Base-by-base conservation (phyloP, 2,329 filamentous ascomycete species). In the Microsporum ferrugineum region DNA sequence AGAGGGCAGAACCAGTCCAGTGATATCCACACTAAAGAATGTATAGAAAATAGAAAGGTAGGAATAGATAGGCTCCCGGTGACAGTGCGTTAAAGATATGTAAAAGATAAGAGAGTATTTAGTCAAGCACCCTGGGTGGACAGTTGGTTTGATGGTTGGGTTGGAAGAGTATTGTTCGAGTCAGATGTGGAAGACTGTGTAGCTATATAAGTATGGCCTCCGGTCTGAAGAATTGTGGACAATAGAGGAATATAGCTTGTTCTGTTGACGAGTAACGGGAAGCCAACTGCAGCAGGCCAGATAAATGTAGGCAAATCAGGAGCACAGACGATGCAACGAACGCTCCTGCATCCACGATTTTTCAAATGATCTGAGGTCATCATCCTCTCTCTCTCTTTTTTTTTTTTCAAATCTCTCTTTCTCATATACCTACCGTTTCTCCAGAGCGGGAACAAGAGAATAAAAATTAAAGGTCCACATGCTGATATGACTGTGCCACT, bases 381-480 rank as follows among this genome's bases (percentile, higher is more conserved):
- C 27, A 31, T 53, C 10, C 29, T n/a, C 12, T 53, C 7, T 31
- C 17, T 49, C 17, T 51, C 5, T 49, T 49, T 39, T 39, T 39
- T 43, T 14, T 53, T 53, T 53, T 53, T 53, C 49, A 53, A 33
- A 33, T 53, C 14, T 53, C 31, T 53, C 27, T 33, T 34, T 53
- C 31, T 53, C 49, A 53, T 53, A 33, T 34, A 53, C 49, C 29
- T 53, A 53, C 49, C 33, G 49, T 29, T 53, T 53, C 49, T 53
- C 49, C 49, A 47, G 43, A 47, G 43, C 43, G 49, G 49, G 49
- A 34, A 53, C 12, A 53, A 53, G 49, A 53, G 17, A 34, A 34
- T 34, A 27, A 53, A 53, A 53, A 53, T 53, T 53, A 53, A 53
- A 53, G 55, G 34, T 57, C 55, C 55, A 57, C 55, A 57, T 39